phyloP scores from a whole-genome alignment of 2,329 filamentous ascomycete genomes.

The Diaporthe citri region DNA sequence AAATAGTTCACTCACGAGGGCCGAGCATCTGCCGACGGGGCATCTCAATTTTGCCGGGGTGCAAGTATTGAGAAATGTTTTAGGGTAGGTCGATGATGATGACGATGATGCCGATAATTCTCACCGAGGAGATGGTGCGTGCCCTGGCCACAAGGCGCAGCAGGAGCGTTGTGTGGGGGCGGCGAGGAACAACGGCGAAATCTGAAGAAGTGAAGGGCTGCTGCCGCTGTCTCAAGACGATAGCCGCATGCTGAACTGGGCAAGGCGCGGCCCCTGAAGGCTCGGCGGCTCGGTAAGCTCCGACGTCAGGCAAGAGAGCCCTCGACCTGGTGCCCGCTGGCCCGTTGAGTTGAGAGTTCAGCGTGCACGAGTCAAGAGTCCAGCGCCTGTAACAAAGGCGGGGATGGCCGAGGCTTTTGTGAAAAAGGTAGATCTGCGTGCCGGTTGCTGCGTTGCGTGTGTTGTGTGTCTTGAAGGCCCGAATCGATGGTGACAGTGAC shows the following conservation, averaged over 20 bases:
- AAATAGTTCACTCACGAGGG: conserved; percentile 26
- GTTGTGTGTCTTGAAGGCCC: not conserved
- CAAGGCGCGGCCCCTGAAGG: conserved; percentile 18
- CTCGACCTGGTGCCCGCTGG: not conserved
- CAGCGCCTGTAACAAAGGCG: conserved; percentile 8
- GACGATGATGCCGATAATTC: not conserved
- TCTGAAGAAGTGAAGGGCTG: conserved; percentile 31
- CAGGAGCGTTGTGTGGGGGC: not conserved
- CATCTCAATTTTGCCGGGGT: not conserved
- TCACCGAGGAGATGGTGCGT: not conserved
- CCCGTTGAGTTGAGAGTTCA: not conserved
- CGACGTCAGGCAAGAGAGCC: conserved; percentile 26
- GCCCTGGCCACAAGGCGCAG: not conserved
- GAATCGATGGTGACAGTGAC: not conserved
- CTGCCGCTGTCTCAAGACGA: conserved; percentile 36
- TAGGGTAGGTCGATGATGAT: conserved; percentile 11
- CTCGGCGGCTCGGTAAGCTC: conserved; percentile 33
- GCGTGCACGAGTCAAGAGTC: conserved; percentile 13
- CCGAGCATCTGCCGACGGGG: conserved; percentile 20
- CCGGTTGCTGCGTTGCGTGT: not conserved
- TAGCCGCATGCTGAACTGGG: conserved; percentile 26
- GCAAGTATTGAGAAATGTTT: not conserved
- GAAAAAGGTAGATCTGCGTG: not conserved
- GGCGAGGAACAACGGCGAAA: not conserved
- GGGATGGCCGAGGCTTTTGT: conserved; percentile 1